phyloP scores from a whole-genome alignment of 352 stramenopile genomes.

The Blastocystis sp. region DNA sequence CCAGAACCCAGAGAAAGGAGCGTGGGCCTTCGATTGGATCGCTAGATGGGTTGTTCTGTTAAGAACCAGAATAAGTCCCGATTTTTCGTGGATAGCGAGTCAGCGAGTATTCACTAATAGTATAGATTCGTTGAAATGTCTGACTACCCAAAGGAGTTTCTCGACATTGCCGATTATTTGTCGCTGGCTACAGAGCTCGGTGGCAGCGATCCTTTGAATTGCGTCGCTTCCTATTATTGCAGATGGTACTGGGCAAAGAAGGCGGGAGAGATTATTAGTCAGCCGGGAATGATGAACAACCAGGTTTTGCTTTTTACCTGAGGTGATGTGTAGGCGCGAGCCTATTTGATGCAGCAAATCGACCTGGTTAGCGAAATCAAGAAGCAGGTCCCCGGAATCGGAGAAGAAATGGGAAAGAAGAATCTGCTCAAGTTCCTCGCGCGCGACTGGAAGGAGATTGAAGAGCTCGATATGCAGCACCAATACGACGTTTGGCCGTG shows the following conservation, averaged over 20 bases:
- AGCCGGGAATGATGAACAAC: background rate
- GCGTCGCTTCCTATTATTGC: background rate
- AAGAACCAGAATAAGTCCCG: too few relatives aligned
- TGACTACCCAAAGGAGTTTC: conserved; percentile 23
- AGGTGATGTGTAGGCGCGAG: background rate
- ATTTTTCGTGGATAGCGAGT: too few relatives aligned
- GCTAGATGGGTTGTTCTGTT: too few relatives aligned
- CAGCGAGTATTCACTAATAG: background rate
- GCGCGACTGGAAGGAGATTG: background rate
- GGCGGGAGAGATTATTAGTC: background rate
- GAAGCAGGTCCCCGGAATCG: background rate
- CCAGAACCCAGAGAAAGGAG: too few relatives aligned
- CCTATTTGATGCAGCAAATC: conserved; percentile 10
- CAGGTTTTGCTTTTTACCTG: background rate
- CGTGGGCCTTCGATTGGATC: too few relatives aligned
- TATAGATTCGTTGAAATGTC: conserved; percentile 15
- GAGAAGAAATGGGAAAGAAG: background rate
- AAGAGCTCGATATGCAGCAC: background rate
- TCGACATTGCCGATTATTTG: background rate
- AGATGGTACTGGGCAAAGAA: conserved; percentile 36
- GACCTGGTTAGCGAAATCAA: conserved; percentile 7
- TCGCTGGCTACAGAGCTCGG: background rate
- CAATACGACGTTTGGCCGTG: background rate
- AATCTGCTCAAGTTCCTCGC: background rate
- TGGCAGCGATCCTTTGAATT: background rate